These are phyloP conservation scores for Plantago ovata DNA, from an alignment of 257 asterid species.

Conservation along the genomic window DNA sequence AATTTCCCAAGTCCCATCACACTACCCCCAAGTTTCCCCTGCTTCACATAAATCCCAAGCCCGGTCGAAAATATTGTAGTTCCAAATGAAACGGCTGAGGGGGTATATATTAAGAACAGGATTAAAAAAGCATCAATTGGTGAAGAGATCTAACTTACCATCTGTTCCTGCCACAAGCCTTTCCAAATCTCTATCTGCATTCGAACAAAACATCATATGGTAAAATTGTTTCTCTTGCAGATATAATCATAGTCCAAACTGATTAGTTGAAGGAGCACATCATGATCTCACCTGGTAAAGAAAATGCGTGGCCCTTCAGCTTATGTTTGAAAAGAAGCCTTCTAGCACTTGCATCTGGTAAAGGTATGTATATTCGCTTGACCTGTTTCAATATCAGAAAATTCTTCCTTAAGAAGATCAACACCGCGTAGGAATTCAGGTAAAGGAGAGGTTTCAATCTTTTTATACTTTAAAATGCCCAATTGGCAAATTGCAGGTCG, in stretches of 20 bases:
- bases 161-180: conserved; percentile 74
- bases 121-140: conserved; percentile 1
- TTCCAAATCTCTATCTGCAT: conserved; percentile 80
- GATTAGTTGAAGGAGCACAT: conserved; percentile 9
- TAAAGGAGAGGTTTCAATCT: not conserved
- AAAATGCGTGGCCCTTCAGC: conserved; percentile 80
- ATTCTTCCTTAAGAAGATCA: not conserved
- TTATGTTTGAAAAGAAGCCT: conserved; percentile 75
- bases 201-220: conserved; percentile 20
- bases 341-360: conserved; percentile 87
- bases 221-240: conserved; percentile 15
- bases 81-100: too few relatives aligned
- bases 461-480: not conserved
- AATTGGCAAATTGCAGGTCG: conserved; percentile 6
- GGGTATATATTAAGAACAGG: not conserved
- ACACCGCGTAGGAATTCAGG: not conserved
- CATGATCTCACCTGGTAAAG: conserved; percentile 73
- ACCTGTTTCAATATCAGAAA: conserved; percentile 49
- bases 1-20: too few relatives aligned
- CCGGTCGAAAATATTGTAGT: too few relatives aligned
- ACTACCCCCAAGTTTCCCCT: too few relatives aligned
- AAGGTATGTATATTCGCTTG: conserved; percentile 92
- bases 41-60: too few relatives aligned
- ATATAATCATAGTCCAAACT: not conserved
- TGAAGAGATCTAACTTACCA: conserved; percentile 41